These are phyloP conservation scores for Glaciozyma martinii DNA, from an alignment of 768 basidiomycete species.

Conservation along the genomic window DNA sequence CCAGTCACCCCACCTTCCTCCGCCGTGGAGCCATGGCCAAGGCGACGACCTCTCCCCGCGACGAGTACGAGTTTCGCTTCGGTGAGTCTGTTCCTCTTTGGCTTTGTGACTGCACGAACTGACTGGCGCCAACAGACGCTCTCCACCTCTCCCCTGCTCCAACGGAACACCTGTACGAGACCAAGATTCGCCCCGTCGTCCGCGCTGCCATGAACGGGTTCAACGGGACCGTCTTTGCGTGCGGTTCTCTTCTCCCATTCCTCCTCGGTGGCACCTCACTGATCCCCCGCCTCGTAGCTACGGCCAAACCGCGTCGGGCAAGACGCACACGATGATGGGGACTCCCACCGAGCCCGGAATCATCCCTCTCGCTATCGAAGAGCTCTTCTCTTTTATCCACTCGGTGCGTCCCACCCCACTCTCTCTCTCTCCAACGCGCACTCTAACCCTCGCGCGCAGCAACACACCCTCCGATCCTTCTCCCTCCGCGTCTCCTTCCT, in stretches of 20 bases:
- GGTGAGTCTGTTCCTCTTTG: too few species aligned
- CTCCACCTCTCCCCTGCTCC: constrained; percentile 29
- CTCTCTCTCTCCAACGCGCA: neutral
- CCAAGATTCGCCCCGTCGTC: constrained; percentile 29
- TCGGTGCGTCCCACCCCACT: constrained; percentile 35
- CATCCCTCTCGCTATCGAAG: constrained; percentile 83
- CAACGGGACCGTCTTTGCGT: constrained; percentile 88
- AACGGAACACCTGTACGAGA: constrained; percentile 30
- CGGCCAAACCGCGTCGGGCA: constrained; percentile 71
- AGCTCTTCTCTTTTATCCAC: constrained; percentile 77
- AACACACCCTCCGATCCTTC: constrained; percentile 71
- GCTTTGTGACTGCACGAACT: too few species aligned
- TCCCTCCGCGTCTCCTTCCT: constrained; percentile 92
- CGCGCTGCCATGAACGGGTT: constrained; percentile 89
- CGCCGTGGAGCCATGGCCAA: constrained; percentile 19
- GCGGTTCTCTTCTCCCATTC: constrained; percentile 40
- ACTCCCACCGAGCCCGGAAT: constrained; percentile 69
- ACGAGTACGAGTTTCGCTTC: constrained; percentile 26
- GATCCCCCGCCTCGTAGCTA: constrained; percentile 28
- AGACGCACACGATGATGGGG: constrained; percentile 64
- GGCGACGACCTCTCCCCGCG: neutral
- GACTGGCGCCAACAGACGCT: constrained; percentile 12
- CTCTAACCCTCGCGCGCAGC: constrained; percentile 26
- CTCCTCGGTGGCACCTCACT: constrained; percentile 32
- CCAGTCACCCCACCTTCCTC: constrained; percentile 20